Percentiles rank a stretch among this genome's conserved stretches.
These are phyloP conservation scores for Serendipita sp. DNA, from an alignment of 768 basidiomycete genomes.

Conservation along the genomic window DNA sequence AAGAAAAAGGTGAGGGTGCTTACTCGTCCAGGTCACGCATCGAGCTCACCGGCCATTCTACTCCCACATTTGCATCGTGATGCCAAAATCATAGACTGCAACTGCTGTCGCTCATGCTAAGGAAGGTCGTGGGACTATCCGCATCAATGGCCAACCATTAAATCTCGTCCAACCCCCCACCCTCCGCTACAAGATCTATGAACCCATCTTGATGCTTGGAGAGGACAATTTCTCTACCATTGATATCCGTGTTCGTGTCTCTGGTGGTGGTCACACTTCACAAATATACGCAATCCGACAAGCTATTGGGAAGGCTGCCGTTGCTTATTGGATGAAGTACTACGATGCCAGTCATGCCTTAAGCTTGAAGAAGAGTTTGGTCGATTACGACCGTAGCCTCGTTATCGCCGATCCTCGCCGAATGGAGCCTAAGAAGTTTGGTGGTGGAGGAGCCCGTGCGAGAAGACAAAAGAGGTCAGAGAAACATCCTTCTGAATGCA, in stretches of 20 bases:
- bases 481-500: too few species aligned
- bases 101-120: constrained; percentile 95
- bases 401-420: constrained; percentile 89
- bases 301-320: constrained; percentile 92
- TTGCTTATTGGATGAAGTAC: constrained; percentile 98
- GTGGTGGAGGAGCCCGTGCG: constrained; percentile 94
- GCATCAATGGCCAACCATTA: constrained; percentile 94
- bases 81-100: constrained; percentile 56
- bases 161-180: constrained; percentile 89
- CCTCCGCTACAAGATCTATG: constrained; percentile 95
- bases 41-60: background rate
- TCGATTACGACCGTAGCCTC: constrained; percentile 84
- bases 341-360: constrained; percentile 92
- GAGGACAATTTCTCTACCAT: constrained; percentile 73
- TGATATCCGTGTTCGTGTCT: constrained; percentile 95
- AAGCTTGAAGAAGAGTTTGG: constrained; percentile 95
- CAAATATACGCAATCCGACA: constrained; percentile 98
- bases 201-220: constrained; percentile 85
- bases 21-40: background rate
- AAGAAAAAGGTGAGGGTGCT: constrained; percentile 81
- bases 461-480: constrained; percentile 91
- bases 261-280: constrained; percentile 98
- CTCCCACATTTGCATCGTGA: background rate
- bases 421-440: constrained; percentile 99
- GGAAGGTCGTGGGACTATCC: constrained; percentile 91